Conservation (phyloP, 2,329 filamentous ascomycete genomes). For the Cercospora nicotianae region DNA sequence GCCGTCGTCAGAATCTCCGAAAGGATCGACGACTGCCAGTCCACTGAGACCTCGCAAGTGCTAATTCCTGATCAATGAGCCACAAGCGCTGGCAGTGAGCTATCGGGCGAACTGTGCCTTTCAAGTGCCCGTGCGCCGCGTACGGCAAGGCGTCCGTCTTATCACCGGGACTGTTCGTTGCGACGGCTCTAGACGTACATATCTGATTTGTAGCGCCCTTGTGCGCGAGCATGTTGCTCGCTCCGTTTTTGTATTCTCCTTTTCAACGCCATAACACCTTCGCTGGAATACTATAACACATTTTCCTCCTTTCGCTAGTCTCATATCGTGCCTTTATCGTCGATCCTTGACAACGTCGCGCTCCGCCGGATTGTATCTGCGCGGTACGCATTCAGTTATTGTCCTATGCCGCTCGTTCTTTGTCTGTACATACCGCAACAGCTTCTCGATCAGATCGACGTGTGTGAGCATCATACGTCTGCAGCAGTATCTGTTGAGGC, state of each 20-base stretch:
- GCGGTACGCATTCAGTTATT: constrained; percentile 11
- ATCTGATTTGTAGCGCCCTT: not conserved
- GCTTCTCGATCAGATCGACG: constrained; percentile 97
- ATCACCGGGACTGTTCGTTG: not conserved
- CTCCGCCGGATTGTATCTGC: constrained; percentile 42
- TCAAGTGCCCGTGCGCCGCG: not conserved
- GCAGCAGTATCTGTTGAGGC: constrained; percentile 95
- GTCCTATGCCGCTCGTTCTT: not conserved
- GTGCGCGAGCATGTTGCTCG: not conserved
- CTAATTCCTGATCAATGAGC: not conserved
- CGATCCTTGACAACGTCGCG: constrained; percentile 39
- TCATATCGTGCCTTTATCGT: not conserved
- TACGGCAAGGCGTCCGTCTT: not conserved
- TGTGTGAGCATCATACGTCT: constrained; percentile 99
- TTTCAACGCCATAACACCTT: constrained; percentile 11
- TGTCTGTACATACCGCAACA: constrained; percentile 70
- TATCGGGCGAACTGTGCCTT: not conserved
- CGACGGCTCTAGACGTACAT: not conserved
- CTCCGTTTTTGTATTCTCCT: not conserved
- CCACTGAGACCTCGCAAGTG: not conserved
- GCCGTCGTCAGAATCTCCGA: not conserved
- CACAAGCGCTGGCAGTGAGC: not conserved
- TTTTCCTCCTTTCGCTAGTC: not conserved
- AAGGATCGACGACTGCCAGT: not conserved
- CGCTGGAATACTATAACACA: constrained; percentile 1